These are phyloP conservation scores for Calonectria crousiana DNA, from an alignment of 2,329 filamentous ascomycete genomes.

Conservation along the genomic window DNA sequence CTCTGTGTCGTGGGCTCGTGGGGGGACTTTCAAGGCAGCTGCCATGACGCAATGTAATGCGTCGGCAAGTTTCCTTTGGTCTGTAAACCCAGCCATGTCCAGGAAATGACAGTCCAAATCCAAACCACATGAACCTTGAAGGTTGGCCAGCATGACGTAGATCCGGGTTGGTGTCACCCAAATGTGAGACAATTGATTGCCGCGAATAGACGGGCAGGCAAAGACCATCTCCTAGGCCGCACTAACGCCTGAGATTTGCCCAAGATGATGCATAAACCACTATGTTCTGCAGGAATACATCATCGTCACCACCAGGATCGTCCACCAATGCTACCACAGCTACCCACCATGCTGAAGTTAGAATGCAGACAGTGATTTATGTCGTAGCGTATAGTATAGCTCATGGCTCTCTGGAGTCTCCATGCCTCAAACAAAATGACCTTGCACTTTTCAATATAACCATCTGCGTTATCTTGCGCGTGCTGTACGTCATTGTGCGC, in stretches of 20 bases:
- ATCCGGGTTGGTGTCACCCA: not conserved
- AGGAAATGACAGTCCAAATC: not conserved
- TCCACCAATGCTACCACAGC: not conserved
- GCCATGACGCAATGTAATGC: slow-evolving; percentile 25
- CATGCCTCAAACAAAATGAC: not conserved
- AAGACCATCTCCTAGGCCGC: not conserved
- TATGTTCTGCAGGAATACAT: slow-evolving; percentile 13
- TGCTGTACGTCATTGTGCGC: not conserved
- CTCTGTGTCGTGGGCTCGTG: not conserved
- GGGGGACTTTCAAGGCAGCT: slow-evolving; percentile 12
- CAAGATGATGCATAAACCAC: not conserved
- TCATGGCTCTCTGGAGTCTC: not conserved
- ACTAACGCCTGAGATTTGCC: slow-evolving; percentile 3
- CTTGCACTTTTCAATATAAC: not conserved
- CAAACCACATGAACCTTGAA: not conserved
- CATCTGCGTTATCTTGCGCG: not conserved
- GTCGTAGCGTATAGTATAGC: not conserved
- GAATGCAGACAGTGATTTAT: not conserved
- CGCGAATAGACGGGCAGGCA: not conserved
- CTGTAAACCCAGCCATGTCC: slow-evolving; percentile 9
- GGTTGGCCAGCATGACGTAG: not conserved
- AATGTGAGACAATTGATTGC: not conserved
- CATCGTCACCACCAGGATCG: not conserved
- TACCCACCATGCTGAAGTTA: not conserved
- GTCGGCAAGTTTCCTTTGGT: slow-evolving; percentile 11